phyloP scores from a whole-genome alignment of 768 basidiomycete genomes.

The Tulasnella sp. region DNA sequence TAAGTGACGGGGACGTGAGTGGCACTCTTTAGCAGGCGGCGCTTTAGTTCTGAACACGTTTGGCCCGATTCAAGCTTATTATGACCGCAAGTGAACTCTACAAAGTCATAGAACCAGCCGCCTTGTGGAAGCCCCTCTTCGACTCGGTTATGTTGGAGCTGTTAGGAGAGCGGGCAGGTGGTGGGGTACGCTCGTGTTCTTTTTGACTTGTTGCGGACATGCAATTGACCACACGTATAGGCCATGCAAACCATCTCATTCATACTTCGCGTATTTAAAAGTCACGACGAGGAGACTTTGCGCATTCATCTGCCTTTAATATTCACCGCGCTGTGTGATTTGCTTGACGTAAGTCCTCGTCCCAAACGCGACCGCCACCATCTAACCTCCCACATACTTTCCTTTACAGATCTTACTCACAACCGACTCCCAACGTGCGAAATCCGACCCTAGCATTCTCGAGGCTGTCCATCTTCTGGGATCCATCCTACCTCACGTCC shows the following conservation, averaged over 20 bases:
- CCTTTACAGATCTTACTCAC: neutral
- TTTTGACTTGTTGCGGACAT: neutral
- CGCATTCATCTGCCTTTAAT: slow-evolving; percentile 70
- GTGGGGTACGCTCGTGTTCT: neutral
- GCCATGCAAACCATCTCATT: slow-evolving; percentile 58
- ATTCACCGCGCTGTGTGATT: slow-evolving; percentile 55
- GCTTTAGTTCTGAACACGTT: neutral
- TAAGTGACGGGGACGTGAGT: neutral
- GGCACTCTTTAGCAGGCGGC: neutral
- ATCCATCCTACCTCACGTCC: neutral
- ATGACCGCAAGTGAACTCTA: slow-evolving; percentile 83
- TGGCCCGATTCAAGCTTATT: slow-evolving; percentile 35
- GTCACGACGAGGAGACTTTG: slow-evolving; percentile 80
- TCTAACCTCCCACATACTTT: neutral
- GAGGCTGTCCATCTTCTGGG: neutral
- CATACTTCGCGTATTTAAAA: slow-evolving; percentile 56
- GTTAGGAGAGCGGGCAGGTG: neutral
- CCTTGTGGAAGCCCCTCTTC: slow-evolving; percentile 75
- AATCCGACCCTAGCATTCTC: neutral
- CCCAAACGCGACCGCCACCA: neutral
- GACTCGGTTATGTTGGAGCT: slow-evolving; percentile 10
- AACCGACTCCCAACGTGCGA: neutral
- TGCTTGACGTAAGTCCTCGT: slow-evolving; percentile 42
- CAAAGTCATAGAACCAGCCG: slow-evolving; percentile 82
- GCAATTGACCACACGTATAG: slow-evolving; percentile 28